Percentiles rank a stretch among this genome's conserved stretches.
These are phyloP conservation scores for Psilocybe cyanescens DNA, from an alignment of 768 basidiomycete genomes.

Conservation along the genomic window DNA sequence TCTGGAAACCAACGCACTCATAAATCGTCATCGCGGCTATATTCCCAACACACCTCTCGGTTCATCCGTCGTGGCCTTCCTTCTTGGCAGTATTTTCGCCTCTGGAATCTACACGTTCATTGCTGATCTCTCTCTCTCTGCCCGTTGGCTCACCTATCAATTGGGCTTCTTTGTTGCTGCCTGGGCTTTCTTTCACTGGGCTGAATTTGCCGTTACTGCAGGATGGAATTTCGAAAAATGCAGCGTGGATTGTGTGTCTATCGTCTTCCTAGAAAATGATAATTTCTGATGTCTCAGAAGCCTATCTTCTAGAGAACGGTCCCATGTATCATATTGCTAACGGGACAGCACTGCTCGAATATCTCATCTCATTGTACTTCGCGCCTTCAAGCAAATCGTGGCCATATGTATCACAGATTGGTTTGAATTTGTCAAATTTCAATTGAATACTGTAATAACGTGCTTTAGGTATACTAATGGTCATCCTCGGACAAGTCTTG, in stretches of 20 bases:
- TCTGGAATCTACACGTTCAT: constrained; percentile 57
- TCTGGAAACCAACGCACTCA: constrained; percentile 58
- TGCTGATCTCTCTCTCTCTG: constrained; percentile 43
- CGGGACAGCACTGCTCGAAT: constrained; percentile 76
- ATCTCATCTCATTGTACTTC: constrained; percentile 71
- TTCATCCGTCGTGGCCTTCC: constrained; percentile 77
- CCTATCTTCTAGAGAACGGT: constrained; percentile 93
- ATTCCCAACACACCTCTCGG: constrained; percentile 92
- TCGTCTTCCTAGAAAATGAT: constrained; percentile 1
- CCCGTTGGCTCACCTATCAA: constrained; percentile 74
- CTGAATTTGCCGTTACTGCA: constrained; percentile 93
- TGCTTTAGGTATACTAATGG: constrained; percentile 62
- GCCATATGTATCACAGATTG: constrained; percentile 61
- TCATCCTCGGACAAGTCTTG: constrained; percentile 73
- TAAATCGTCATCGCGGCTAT: constrained; percentile 46
- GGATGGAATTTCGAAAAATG: constrained; percentile 95
- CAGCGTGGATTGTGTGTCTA: constrained; percentile 84
- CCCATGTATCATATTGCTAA: constrained; percentile 85
- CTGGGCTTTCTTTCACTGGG: constrained; percentile 91
- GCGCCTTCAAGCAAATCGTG: constrained; percentile 64
- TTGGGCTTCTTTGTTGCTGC: constrained; percentile 83
- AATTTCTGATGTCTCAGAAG: constrained; percentile 41
- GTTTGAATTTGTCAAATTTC: constrained; percentile 40
- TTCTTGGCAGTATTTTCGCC: constrained; percentile 77
- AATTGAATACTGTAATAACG: neutral